Evolutionary conservation across 1,284 basidiomycete genomes (phyloP).

Genomic region (Rhodotorula sp.): DNA sequence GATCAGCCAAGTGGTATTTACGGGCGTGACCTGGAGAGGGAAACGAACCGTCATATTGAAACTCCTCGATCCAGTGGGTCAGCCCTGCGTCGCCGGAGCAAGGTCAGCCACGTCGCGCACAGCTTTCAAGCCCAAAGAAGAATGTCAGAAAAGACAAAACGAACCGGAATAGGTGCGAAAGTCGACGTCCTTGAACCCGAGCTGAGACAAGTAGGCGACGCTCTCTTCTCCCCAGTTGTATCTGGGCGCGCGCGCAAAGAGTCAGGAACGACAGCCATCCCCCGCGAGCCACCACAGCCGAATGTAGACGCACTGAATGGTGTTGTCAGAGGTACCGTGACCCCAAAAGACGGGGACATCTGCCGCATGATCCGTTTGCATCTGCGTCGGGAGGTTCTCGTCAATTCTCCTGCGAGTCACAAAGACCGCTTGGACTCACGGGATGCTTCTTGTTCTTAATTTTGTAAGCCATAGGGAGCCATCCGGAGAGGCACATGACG

Average conservation of each 20-base stretch:
- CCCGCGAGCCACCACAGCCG: conserved; percentile 40
- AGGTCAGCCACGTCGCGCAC: too few species aligned
- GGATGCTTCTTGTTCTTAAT: conserved; percentile 58
- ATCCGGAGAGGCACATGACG: conserved; percentile 69
- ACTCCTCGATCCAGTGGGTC: conserved; percentile 6
- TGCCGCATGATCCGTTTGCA: conserved; percentile 58
- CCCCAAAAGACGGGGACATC: conserved; percentile 74
- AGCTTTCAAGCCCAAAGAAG: too few species aligned
- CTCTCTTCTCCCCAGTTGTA: conserved; percentile 39
- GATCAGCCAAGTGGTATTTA: too few species aligned
- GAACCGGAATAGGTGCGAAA: conserved; percentile 38
- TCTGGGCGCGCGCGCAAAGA: conserved; percentile 6
- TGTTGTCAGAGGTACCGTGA: conserved; percentile 70
- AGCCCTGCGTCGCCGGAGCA: not conserved
- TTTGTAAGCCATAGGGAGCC: conserved; percentile 66
- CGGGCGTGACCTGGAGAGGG: not conserved
- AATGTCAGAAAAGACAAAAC: not conserved
- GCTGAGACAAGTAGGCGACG: conserved; percentile 32
- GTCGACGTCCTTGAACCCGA: conserved; percentile 40
- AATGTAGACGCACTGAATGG: conserved; percentile 55
- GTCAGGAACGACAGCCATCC: too few species aligned
- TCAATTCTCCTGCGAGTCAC: not conserved
- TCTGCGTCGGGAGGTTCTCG: conserved; percentile 51
- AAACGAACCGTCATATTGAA: not conserved
- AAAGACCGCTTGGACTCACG: not conserved